These are phyloP conservation scores for Phytophthora cryptogea DNA, from an alignment of 352 stramenopile genomes.

Conservation along the genomic window DNA sequence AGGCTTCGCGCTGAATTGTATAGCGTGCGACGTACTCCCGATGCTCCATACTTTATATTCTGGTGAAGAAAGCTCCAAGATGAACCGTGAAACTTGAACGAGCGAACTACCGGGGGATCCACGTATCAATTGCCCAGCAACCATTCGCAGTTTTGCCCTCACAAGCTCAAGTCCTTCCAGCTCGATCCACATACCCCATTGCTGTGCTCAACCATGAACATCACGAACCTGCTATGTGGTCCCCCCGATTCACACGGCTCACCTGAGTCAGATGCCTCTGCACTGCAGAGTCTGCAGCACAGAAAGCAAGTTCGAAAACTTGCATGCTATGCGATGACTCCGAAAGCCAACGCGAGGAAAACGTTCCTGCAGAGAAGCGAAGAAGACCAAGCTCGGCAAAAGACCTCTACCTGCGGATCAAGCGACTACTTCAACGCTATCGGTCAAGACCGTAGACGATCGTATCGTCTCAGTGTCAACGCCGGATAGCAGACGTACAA, in stretches of 20 bases:
- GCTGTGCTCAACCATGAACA: not conserved
- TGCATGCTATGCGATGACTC: not conserved
- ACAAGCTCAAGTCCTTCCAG: not conserved
- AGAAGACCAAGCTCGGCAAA: slow-evolving; percentile 4
- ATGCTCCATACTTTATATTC: not conserved
- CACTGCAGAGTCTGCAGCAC: too few relatives aligned
- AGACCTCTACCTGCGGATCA: not conserved
- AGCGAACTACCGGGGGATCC: not conserved
- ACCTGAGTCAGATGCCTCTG: not conserved
- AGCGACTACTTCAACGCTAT: not conserved
- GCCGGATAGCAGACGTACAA: slow-evolving; percentile 15
- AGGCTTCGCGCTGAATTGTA: not conserved
- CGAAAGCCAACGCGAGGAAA: not conserved
- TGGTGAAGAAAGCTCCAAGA: not conserved
- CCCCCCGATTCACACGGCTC: not conserved
- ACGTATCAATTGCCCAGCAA: not conserved
- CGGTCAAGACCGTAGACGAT: slow-evolving; percentile 8
- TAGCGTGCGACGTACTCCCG: too few relatives aligned
- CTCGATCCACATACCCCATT: not conserved
- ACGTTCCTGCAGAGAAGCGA: not conserved
- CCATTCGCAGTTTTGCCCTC: not conserved
- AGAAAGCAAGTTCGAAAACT: not conserved
- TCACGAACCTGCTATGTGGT: slow-evolving; percentile 3
- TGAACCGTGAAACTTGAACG: too few relatives aligned
- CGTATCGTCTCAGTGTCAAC: slow-evolving; percentile 9